phyloP scores from a whole-genome alignment of 805 yeast species.

The Pichia nanzhaoensis region DNA sequence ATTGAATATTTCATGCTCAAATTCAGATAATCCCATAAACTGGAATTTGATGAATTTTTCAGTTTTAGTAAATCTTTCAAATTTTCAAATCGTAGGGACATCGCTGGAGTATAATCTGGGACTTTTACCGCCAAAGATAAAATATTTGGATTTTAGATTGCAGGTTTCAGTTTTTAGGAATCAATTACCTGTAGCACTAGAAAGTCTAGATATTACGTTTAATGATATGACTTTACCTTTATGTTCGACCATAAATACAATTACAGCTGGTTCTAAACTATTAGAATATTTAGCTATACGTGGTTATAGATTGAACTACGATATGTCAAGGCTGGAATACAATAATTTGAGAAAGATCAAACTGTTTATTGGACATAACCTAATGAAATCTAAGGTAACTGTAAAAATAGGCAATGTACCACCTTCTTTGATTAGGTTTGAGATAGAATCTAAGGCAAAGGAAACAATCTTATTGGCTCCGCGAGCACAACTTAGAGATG shows the following conservation, averaged over 20 bases:
- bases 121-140: constrained; percentile 1
- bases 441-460: constrained; percentile 2
- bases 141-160: constrained; percentile 1
- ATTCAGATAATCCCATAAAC: constrained; percentile 1
- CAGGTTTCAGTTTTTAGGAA: constrained; percentile 2
- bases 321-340: constrained; percentile 3
- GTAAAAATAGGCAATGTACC: constrained; percentile 6
- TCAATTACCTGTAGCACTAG: background rate
- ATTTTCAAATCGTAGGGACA: constrained; percentile 2
- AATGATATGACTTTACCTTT: background rate
- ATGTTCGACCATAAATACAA: background rate
- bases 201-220: constrained; percentile 1
- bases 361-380: background rate
- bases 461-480: constrained; percentile 4
- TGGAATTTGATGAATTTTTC: constrained; percentile 7
- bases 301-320: constrained; percentile 1
- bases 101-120: constrained; percentile 5
- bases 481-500: background rate
- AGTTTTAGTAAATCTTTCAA: background rate
- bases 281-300: constrained; percentile 1
- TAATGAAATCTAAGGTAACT: background rate
- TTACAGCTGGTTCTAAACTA: background rate
- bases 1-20: background rate
- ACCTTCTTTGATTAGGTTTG: background rate
- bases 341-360: constrained; percentile 2